phyloP scores from a whole-genome alignment of 768 basidiomycete species.

The Sporobolomyces pararoseus region DNA sequence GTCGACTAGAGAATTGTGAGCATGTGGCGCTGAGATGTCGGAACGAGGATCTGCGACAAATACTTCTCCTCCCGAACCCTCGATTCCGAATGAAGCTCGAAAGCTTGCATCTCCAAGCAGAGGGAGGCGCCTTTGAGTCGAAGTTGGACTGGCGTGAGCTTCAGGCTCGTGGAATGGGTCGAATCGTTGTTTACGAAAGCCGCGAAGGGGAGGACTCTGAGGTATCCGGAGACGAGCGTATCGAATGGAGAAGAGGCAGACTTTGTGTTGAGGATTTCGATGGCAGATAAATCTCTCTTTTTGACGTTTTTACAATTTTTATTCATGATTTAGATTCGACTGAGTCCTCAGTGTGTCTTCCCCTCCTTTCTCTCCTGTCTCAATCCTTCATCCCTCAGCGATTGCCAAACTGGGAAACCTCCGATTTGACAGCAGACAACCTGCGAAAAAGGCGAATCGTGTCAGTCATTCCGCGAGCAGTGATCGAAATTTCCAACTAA shows the following conservation, averaged over 20 bases:
- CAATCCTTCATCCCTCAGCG: background rate
- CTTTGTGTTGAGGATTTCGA: background rate
- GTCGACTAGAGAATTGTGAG: background rate
- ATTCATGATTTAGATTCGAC: background rate
- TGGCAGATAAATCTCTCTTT: background rate
- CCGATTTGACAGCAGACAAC: background rate
- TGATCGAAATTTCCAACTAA: background rate
- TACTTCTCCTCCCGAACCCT: background rate
- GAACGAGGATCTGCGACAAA: background rate
- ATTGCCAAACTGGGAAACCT: constrained; percentile 6
- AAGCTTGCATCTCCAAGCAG: background rate
- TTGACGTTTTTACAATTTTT: background rate
- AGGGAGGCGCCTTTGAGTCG: background rate
- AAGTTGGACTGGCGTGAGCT: no score
- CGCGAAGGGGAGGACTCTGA: background rate
- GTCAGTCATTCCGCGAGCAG: no score
- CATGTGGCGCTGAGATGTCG: background rate
- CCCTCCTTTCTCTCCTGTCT: background rate
- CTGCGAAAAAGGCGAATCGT: background rate
- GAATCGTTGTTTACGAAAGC: background rate
- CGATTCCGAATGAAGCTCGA: background rate
- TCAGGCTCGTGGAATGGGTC: background rate
- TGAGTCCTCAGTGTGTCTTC: constrained; percentile 7
- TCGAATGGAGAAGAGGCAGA: background rate
- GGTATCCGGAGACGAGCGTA: background rate